These are phyloP conservation scores for Naganishia vishniacii DNA, from an alignment of 768 basidiomycete species.

Conservation along the genomic window DNA sequence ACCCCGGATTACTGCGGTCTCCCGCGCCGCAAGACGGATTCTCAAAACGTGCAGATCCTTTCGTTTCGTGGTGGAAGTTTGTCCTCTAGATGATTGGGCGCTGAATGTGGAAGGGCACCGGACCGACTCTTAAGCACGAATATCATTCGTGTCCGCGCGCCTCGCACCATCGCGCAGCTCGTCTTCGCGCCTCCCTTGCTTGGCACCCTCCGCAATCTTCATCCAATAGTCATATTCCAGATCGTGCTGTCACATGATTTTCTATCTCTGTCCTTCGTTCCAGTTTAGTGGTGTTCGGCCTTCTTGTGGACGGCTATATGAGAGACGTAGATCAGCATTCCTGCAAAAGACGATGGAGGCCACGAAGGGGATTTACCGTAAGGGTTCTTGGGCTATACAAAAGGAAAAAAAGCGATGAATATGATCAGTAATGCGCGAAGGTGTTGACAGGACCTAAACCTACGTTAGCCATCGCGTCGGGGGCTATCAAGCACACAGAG, in stretches of 20 bases:
- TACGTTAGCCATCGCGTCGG: conserved; percentile 38
- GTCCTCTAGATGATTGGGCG: too few species aligned
- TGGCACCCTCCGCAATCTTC: too few species aligned
- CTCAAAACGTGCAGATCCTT: too few species aligned
- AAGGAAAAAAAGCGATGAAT: background rate
- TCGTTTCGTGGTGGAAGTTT: too few species aligned
- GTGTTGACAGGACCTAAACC: background rate
- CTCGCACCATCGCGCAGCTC: too few species aligned
- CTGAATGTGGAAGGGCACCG: too few species aligned
- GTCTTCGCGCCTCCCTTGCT: too few species aligned
- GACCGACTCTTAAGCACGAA: too few species aligned
- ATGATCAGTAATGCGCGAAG: background rate
- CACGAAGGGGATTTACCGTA: conserved; percentile 29
- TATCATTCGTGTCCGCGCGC: too few species aligned
- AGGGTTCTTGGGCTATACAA: conserved; percentile 42
- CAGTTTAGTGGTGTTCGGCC: conserved; percentile 12
- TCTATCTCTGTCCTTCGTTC: background rate
- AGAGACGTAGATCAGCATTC: background rate
- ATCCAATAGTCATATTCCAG: conserved; percentile 14
- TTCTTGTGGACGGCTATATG: conserved; percentile 16
- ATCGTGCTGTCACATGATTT: conserved; percentile 14
- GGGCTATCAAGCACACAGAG: conserved; percentile 27
- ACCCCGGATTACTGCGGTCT: too few species aligned
- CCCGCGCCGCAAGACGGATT: too few species aligned
- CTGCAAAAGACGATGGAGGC: background rate